Evolutionary conservation across 192 early-diverging fungal species (phyloP).

Genomic region (Hyaloraphidium curvatum): DNA sequence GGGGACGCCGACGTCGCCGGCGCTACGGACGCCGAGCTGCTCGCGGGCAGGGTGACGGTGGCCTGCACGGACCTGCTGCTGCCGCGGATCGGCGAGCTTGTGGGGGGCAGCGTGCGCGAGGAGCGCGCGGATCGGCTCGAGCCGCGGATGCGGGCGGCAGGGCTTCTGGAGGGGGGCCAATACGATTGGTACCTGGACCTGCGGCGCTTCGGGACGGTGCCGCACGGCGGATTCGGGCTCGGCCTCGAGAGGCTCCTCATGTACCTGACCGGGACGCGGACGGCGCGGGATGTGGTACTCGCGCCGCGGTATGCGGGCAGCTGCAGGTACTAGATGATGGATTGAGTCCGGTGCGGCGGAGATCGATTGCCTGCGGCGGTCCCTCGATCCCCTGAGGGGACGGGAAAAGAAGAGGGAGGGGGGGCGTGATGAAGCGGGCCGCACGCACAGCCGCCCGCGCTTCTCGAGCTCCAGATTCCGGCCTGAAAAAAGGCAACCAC

Average conservation of each 20-base stretch:
- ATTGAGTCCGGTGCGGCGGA: too few relatives aligned
- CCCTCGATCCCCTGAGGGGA: too few relatives aligned
- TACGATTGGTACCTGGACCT: conserved; percentile 74
- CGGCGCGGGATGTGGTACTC: conserved; percentile 49
- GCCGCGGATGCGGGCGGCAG: conserved; percentile 24
- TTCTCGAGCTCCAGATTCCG: too few relatives aligned
- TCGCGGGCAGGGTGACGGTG: conserved; percentile 34
- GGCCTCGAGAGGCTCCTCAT: conserved; percentile 69
- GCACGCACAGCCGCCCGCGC: too few relatives aligned
- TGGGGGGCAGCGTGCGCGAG: conserved; percentile 71
- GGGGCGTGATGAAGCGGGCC: too few relatives aligned
- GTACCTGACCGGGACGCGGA: conserved; percentile 59
- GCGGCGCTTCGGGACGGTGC: conserved; percentile 57
- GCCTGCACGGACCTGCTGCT: conserved; percentile 67
- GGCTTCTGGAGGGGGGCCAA: conserved; percentile 30
- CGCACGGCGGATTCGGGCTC: conserved; percentile 81
- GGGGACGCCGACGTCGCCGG: conserved; percentile 22
- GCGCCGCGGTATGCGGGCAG: conserved; percentile 26
- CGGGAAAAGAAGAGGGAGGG: too few relatives aligned
- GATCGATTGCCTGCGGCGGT: too few relatives aligned
- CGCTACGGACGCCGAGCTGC: background rate
- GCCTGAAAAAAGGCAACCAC: too few relatives aligned
- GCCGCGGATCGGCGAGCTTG: conserved; percentile 64
- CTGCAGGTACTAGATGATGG: conserved; percentile 36
- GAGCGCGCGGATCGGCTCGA: conserved; percentile 34